phyloP scores from a whole-genome alignment of 2,329 filamentous ascomycete species.

The Peltaster fructicola region DNA sequence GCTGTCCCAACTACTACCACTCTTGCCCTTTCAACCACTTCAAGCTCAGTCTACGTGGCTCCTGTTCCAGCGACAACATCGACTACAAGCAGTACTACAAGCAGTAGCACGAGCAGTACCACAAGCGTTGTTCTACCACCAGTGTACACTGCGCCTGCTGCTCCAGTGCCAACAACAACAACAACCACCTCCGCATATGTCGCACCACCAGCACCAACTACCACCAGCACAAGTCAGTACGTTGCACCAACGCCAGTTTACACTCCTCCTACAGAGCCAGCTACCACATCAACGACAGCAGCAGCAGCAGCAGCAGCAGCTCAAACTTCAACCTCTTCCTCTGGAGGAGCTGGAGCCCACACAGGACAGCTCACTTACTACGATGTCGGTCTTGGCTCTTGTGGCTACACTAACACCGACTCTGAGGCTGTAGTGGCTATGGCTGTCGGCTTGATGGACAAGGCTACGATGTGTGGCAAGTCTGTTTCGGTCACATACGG shows the following conservation, averaged over 20 bases:
- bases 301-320: constrained; percentile 7
- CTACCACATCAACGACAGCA: constrained; percentile 3
- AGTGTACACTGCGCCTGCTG: too few relatives aligned
- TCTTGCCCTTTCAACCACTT: too few relatives aligned
- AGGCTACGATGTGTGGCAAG: constrained; percentile 43
- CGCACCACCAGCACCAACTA: constrained; percentile 5
- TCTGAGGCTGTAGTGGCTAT: constrained; percentile 51
- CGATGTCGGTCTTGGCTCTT: constrained; percentile 48
- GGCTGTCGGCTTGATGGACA: constrained; percentile 44
- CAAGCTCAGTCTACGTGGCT: too few relatives aligned
- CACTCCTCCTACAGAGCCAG: too few relatives aligned
- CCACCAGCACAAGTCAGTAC: constrained; percentile 6
- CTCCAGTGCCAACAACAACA: too few relatives aligned
- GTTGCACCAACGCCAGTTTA: constrained; percentile 13
- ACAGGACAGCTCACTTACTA: constrained; percentile 61
- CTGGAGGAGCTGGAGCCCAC: constrained; percentile 15
- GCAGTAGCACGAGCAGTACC: too few relatives aligned
- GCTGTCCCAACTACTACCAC: too few relatives aligned
- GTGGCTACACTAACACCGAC: constrained; percentile 43
- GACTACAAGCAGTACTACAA: too few relatives aligned
- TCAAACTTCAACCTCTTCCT: constrained; percentile 7
- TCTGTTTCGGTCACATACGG: constrained; percentile 42
- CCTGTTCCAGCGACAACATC: too few relatives aligned
- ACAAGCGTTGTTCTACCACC: too few relatives aligned
- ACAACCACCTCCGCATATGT: too few relatives aligned